Conservation (phyloP, 805 yeast species). For the Kuraishia molischiana region DNA sequence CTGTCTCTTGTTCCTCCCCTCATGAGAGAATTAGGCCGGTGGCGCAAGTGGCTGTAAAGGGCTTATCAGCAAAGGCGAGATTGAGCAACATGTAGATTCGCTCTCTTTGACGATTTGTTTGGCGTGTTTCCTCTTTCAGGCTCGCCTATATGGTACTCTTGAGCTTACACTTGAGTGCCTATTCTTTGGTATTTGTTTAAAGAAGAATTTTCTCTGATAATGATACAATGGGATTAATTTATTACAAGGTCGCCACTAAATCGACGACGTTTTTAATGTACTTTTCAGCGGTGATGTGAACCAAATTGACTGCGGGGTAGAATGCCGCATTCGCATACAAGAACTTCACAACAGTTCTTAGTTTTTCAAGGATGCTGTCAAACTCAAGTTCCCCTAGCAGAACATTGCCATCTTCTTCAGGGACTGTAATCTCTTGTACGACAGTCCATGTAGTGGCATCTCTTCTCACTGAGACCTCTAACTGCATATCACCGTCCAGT, state of each 20-base stretch:
- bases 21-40: too few relatives aligned
- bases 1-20: too few relatives aligned
- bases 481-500: not conserved
- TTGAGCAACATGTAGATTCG: too few relatives aligned
- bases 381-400: not conserved
- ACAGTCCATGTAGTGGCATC: not conserved
- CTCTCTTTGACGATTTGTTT: too few relatives aligned
- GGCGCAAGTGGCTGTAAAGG: too few relatives aligned
- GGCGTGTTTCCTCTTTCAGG: too few relatives aligned
- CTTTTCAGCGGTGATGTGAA: not conserved
- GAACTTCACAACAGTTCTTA: slow-evolving; percentile 1
- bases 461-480: not conserved
- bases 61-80: too few relatives aligned
- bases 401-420: not conserved
- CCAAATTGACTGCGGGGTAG: not conserved
- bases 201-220: too few relatives aligned
- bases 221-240: too few relatives aligned
- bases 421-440: not conserved
- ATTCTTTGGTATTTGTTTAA: too few relatives aligned
- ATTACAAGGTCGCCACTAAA: not conserved
- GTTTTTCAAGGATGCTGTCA: not conserved
- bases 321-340: not conserved
- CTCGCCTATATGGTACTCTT: too few relatives aligned
- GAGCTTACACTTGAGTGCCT: too few relatives aligned
- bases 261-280: not conserved